These are phyloP conservation scores for Talaromyces sp. DNA, from an alignment of 2,329 filamentous ascomycete species.

Conservation along the genomic window DNA sequence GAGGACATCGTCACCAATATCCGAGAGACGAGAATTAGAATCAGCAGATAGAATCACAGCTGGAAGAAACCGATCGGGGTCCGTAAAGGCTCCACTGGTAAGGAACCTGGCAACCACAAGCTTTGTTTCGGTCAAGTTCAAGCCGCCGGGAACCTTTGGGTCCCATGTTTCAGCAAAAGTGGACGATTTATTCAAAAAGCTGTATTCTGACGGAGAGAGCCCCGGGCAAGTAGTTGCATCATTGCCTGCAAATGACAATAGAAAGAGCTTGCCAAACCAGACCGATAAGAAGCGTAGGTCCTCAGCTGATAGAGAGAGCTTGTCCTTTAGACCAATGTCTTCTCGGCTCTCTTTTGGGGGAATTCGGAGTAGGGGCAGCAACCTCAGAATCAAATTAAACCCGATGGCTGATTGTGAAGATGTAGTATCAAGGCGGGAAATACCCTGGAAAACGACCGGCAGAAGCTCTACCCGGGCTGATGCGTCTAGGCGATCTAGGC, in stretches of 20 bases:
- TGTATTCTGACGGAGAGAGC: conserved; percentile 60
- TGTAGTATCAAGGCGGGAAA: conserved; percentile 56
- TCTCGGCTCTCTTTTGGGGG: conserved; percentile 75
- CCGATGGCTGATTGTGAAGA: conserved; percentile 58
- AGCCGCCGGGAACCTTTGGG: conserved; percentile 53
- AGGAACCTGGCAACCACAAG: conserved; percentile 66
- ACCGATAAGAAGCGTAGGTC: conserved; percentile 71
- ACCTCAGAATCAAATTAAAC: conserved; percentile 76
- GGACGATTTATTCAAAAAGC: conserved; percentile 62
- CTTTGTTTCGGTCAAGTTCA: conserved; percentile 68
- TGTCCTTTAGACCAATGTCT: conserved; percentile 62
- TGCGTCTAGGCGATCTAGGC: conserved; percentile 58
- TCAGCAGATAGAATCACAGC: conserved; percentile 80
- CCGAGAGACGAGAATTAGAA: conserved; percentile 72
- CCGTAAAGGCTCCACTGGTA: conserved; percentile 78
- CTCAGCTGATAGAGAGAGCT: conserved; percentile 62
- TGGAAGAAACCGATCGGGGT: conserved; percentile 77
- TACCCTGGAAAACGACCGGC: conserved; percentile 64
- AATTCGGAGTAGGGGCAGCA: conserved; percentile 63
- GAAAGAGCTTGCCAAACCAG: conserved; percentile 73
- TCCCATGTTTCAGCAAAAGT: conserved; percentile 54
- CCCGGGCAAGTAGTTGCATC: conserved; percentile 52
- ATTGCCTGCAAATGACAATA: conserved; percentile 54
- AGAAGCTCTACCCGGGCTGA: conserved; percentile 67
- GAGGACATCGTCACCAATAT: conserved; percentile 82